These are phyloP conservation scores for Aspergillus eucalypticola DNA, from an alignment of 2,329 filamentous ascomycete species.

Conservation along the genomic window DNA sequence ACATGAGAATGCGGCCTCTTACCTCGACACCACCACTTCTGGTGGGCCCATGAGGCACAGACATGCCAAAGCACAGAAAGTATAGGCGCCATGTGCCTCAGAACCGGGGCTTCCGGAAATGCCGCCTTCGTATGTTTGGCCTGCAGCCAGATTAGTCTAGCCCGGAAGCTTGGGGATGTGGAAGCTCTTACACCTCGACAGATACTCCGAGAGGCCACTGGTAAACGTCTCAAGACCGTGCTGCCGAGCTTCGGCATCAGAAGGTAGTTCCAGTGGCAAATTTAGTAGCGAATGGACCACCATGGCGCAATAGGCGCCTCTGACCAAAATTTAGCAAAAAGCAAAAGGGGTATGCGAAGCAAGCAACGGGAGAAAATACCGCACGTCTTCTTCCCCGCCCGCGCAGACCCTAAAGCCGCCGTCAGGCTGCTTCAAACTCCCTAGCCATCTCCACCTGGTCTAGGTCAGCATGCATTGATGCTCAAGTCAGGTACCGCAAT, in stretches of 20 bases:
- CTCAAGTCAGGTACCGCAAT: slow-evolving; percentile 5
- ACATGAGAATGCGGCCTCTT: slow-evolving; percentile 37
- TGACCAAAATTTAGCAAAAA: slow-evolving; percentile 37
- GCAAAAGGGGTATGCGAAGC: slow-evolving; percentile 10
- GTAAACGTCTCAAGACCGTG: slow-evolving; percentile 67
- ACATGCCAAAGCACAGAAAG: slow-evolving; percentile 89
- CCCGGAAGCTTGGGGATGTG: neutral
- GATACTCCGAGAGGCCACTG: slow-evolving; percentile 74
- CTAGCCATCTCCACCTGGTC: slow-evolving; percentile 78
- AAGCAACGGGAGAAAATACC: slow-evolving; percentile 52
- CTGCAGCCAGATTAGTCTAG: slow-evolving; percentile 44
- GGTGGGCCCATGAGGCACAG: slow-evolving; percentile 83
- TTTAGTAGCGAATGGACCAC: slow-evolving; percentile 80
- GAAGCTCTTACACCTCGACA: slow-evolving; percentile 69
- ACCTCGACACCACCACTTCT: slow-evolving; percentile 71
- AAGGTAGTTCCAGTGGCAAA: slow-evolving; percentile 75
- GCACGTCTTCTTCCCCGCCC: slow-evolving; percentile 88
- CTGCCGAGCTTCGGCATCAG: slow-evolving; percentile 67
- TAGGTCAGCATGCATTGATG: slow-evolving; percentile 24
- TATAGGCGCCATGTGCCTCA: slow-evolving; percentile 95
- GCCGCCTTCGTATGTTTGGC: slow-evolving; percentile 93
- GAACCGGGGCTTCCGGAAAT: slow-evolving; percentile 81
- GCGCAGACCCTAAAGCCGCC: slow-evolving; percentile 88
- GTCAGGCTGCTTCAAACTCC: slow-evolving; percentile 77
- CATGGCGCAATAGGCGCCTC: slow-evolving; percentile 89